Base-by-base conservation (phyloP, 2,329 filamentous ascomycete genomes). In the Penicillium glabrum region DNA sequence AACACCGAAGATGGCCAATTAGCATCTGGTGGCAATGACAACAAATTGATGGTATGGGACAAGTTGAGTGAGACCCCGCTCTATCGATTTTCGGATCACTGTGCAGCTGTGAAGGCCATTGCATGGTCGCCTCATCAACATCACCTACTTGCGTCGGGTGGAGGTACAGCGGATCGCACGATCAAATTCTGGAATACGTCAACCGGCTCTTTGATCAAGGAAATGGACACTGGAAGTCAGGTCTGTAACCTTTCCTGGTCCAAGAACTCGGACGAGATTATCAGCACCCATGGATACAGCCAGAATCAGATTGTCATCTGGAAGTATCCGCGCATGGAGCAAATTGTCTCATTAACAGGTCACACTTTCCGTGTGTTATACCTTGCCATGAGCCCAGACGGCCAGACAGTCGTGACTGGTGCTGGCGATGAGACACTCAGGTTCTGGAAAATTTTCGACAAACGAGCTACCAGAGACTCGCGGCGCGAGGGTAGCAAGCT, bases 291-390 rank as follows among this genome's bases (percentile, higher is more conserved):
- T 71, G 95, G 95, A 7, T 99, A 97, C 78, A 93, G 89, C 65
- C 95, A 99, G 72, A 97, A 99, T 73, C 95, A 98, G 75, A 97
- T 99, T 67, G 93, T 98, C 37, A 91, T 99, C 54, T 99, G 95
- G 95, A 99, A 99, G 71, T 99, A 99, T 71, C 95, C 95, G 1
- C 93, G 89, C 64, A 98, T 99, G 95, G 91, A 91, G 48, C 95
- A 98, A 73, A 92, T 99, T 9, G 93, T 91, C 41, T 96, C 91
- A 64, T 80, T 99, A 46, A 99, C 95, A 0, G 95, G 95, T 0
- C 95, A 99, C 74, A 99, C 95, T 1, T 98, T 96, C 75, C 89
- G 95, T 69, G 95, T 99, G 13, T 82, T 99, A 3, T 99, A 98
- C 73, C 82, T 99, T 51, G 93, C 93, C 31, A 98, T 98, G 92